Evolutionary conservation across 192 early-diverging fungal genomes (phyloP), one percentile per base, ranked within the genome.

Genomic region (Linnemannia schmuckeri): DNA sequence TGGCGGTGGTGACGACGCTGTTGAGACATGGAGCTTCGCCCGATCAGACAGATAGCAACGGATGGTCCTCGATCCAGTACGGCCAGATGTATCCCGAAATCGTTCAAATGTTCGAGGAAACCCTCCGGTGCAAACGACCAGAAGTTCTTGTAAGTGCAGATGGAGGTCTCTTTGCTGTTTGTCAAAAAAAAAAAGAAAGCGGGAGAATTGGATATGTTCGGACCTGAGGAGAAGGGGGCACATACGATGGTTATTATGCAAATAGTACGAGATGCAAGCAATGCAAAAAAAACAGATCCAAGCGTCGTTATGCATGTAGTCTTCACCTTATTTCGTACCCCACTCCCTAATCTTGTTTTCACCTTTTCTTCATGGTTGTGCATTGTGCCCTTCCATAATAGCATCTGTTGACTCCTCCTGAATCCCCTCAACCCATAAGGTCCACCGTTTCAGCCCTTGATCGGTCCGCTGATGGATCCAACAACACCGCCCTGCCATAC

Each of bases 31-130:
- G 87, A 44, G 94, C 94, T 8, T 88, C 89, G 17, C 88, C 89
- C 30, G 91, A 93, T 17, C 74, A 92, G 27, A 92, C 90, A n/a
- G 94, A 94, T 75, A 88, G 77, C 72, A 89, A 93, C 44, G 94
- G 94, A 8, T 94, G 94, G 94, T 93, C 90, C 52, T 92, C 94
- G 6, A 85, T 93, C 63, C 93, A 92, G 49, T 94, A 94, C 68
- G 93, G 90, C 4, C 89, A 91, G 47, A 74, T 83, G 71, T 92
- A 91, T 75, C 91, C 92, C 4, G 91, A 93, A 46, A 91, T 94
- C 72, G 89, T 93, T 3, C 88, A 90, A 76, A 68, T 92, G 78
- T 90, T 92, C 70, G 92, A 94, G 63, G 83, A 90, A 46, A 81
- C 92, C 6, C 80, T 92, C 12, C 84, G 92, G 4, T 88, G 82